Evolutionary conservation across 169 alveolate genomes (phyloP).

Genomic region (Plasmodium cynomolgi): DNA sequence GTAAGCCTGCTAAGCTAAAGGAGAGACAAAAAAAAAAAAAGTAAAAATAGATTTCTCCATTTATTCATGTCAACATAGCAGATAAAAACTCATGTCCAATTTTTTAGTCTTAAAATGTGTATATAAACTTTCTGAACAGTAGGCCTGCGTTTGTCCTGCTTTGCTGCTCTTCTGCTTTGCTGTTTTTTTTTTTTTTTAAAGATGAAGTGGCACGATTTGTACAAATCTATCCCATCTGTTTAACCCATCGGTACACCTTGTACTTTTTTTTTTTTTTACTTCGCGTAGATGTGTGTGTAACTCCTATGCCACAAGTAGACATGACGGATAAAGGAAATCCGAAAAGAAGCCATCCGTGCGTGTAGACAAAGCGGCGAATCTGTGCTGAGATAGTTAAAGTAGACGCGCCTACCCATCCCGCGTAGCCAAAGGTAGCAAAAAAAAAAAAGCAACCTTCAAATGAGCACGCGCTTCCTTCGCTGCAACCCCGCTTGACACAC

Average conservation of each 20-base stretch:
- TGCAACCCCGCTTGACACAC: background rate
- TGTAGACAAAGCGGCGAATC: background rate
- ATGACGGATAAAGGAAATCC: background rate
- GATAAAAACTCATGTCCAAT: background rate
- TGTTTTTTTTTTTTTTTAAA: background rate
- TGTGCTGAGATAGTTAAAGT: background rate
- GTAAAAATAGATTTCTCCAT: background rate
- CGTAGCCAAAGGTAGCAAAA: background rate
- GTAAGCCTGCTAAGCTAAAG: background rate
- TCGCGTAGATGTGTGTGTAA: background rate
- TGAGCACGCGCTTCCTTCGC: background rate
- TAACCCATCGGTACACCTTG: background rate
- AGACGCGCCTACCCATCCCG: background rate
- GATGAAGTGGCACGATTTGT: background rate
- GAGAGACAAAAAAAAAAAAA: background rate
- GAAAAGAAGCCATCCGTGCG: background rate
- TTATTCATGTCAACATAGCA: background rate
- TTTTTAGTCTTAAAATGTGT: conserved; percentile 1
- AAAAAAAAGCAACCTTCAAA: background rate
- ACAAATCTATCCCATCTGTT: background rate
- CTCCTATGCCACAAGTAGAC: background rate
- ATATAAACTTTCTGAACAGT: background rate
- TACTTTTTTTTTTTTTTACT: background rate
- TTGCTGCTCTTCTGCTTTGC: background rate
- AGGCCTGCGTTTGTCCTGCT: background rate